Evolutionary conservation across 352 stramenopile genomes (phyloP).

Genomic region (Phytopythium oedochilum): DNA sequence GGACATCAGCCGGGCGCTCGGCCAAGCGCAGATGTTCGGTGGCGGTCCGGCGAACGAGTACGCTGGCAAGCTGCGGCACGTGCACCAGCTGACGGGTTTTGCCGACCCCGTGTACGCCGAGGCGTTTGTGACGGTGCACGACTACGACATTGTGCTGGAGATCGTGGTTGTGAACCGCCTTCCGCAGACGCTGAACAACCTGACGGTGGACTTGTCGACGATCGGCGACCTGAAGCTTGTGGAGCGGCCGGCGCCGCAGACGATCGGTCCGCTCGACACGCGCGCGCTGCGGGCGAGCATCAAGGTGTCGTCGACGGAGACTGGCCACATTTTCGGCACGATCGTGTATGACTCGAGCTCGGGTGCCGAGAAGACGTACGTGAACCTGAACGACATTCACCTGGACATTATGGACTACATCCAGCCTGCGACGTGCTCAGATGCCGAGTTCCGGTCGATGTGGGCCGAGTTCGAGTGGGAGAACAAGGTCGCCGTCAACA

Average conservation of each 20-base stretch:
- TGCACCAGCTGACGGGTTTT: constrained; percentile 99
- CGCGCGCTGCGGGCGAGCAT: constrained; percentile 97
- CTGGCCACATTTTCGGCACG: constrained; percentile 99
- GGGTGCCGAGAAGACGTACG: constrained; percentile 96
- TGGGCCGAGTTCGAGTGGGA: constrained; percentile 99
- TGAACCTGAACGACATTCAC: constrained; percentile 99
- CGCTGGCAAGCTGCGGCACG: constrained; percentile 91
- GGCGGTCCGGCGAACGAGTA: constrained; percentile 68
- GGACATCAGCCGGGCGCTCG: constrained; percentile 94
- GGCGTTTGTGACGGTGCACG: constrained; percentile 98
- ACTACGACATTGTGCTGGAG: constrained; percentile 99
- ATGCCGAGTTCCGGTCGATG: constrained; percentile 98
- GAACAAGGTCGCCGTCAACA: constrained; percentile 99
- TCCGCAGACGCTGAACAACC: constrained; percentile 96
- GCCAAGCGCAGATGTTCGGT: constrained; percentile 55
- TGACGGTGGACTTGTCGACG: constrained; percentile 98
- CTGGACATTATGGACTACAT: constrained; percentile 99
- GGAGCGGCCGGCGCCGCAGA: constrained; percentile 96
- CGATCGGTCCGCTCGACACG: constrained; percentile 97
- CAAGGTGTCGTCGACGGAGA: constrained; percentile 99
- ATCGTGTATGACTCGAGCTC: constrained; percentile 98
- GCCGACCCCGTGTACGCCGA: constrained; percentile 99
- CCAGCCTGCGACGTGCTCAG: constrained; percentile 89
- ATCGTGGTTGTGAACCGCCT: constrained; percentile 99
- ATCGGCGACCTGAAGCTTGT: constrained; percentile 99